Evolutionary conservation across 179 eudicot species (phyloP).

Genomic region (Patellifolia procumbens): DNA sequence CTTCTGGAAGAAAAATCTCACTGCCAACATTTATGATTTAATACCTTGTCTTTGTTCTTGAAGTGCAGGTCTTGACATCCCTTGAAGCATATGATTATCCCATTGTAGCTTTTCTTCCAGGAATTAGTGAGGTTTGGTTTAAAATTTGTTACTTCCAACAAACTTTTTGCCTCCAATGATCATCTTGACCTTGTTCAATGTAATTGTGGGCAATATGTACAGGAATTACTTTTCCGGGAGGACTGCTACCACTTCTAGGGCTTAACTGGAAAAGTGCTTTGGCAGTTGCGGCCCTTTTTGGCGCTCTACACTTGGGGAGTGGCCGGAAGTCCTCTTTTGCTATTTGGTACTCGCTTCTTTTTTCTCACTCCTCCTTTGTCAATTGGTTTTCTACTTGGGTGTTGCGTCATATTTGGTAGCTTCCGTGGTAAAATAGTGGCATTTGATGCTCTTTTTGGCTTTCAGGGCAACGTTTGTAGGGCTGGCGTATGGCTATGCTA

Average conservation of each 20-base stretch:
- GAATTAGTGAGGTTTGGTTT: conserved; percentile 75
- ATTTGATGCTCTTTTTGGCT: not conserved
- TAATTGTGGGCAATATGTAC: conserved; percentile 5
- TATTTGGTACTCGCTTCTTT: too few relatives aligned
- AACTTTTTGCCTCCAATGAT: not conserved
- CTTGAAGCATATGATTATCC: conserved; percentile 67
- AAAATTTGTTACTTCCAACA: too few relatives aligned
- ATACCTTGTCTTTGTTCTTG: conserved; percentile 12
- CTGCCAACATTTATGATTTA: not conserved
- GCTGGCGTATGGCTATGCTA: conserved; percentile 69
- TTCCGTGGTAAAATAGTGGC: not conserved
- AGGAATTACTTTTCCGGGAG: conserved; percentile 94
- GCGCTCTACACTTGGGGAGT: conserved; percentile 76
- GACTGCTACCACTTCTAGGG: conserved; percentile 81
- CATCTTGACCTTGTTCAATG: not conserved
- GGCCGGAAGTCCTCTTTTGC: conserved; percentile 87
- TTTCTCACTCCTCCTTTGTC: too few relatives aligned
- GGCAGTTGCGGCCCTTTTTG: conserved; percentile 66
- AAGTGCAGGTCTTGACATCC: conserved; percentile 75
- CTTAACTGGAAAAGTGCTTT: conserved; percentile 60
- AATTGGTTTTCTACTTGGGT: too few relatives aligned
- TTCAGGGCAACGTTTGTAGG: conserved; percentile 91
- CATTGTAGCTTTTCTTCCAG: conserved; percentile 83
- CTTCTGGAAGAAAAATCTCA: too few relatives aligned
- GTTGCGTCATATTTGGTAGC: too few relatives aligned